phyloP scores from a whole-genome alignment of 2,329 filamentous ascomycete genomes.

The Pseudogymnoascus sp. region DNA sequence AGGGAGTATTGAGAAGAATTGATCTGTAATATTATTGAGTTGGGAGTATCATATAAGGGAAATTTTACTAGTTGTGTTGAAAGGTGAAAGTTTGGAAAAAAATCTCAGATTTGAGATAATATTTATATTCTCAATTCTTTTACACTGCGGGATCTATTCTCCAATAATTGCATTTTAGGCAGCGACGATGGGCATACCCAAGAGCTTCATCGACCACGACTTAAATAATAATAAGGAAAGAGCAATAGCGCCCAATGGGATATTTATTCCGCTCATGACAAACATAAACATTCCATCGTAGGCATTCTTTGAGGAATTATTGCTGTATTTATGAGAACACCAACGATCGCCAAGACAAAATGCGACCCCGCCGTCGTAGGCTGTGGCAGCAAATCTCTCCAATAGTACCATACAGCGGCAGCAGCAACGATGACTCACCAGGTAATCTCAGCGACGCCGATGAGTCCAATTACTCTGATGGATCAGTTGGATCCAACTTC shows the following conservation, averaged over 20 bases:
- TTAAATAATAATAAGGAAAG: neutral
- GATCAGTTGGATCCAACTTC: neutral
- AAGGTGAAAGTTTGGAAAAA: neutral
- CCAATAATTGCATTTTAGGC: neutral
- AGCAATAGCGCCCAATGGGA: neutral
- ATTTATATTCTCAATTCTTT: too few species aligned
- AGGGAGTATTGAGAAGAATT: neutral
- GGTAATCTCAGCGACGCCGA: neutral
- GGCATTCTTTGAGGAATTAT: neutral
- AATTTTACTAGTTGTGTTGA: neutral
- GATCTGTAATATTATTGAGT: neutral
- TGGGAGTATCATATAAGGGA: neutral
- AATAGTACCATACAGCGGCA: neutral
- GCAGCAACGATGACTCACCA: neutral
- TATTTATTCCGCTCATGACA: neutral
- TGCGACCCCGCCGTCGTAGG: neutral
- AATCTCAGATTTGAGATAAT: too few species aligned
- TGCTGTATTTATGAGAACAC: neutral
- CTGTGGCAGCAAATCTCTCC: neutral
- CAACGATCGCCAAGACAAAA: neutral
- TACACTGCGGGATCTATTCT: neutral
- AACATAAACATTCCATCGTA: neutral
- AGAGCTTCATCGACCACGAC: neutral
- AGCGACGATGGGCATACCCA: neutral
- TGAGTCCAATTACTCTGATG: neutral